Percentiles rank a stretch among this genome's conserved stretches.
phyloP scores from a whole-genome alignment of 1,284 basidiomycete genomes.

The Ceratorhiza oryzae-sativae region DNA sequence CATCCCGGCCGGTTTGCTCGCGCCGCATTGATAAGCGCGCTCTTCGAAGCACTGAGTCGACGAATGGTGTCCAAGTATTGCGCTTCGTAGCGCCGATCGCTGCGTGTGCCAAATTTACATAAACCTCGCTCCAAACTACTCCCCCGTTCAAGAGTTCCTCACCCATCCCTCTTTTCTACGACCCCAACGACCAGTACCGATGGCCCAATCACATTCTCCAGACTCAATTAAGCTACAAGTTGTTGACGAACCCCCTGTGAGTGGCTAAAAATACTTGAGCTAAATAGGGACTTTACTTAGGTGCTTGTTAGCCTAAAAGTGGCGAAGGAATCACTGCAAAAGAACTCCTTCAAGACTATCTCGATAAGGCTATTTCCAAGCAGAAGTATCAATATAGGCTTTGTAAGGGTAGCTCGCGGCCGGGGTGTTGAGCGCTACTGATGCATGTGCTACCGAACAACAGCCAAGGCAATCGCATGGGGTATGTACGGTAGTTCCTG shows the following conservation, averaged over 20 bases:
- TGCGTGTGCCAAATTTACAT: background rate
- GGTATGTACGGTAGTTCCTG: background rate
- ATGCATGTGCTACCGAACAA: background rate
- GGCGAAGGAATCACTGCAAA: background rate
- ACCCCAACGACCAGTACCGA: background rate
- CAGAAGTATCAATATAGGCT: slow-evolving; percentile 34
- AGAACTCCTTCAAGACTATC: slow-evolving; percentile 16
- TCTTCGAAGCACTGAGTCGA: background rate
- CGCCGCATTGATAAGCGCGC: background rate
- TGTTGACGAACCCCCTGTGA: background rate
- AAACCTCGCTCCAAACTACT: background rate
- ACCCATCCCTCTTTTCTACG: background rate
- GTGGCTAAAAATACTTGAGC: background rate
- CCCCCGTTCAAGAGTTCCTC: background rate
- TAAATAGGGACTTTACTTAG: background rate
- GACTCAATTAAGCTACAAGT: slow-evolving; percentile 1
- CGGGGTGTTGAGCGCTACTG: background rate
- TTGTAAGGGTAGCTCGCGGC: background rate
- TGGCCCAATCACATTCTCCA: background rate
- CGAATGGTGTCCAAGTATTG: background rate
- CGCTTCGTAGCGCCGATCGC: background rate
- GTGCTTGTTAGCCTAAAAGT: background rate
- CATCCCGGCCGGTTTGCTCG: background rate
- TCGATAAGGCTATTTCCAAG: slow-evolving; percentile 7
- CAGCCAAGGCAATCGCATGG: slow-evolving; percentile 24